Evolutionary conservation across 192 early-diverging fungal genomes (phyloP), one percentile per base, ranked within the genome.

Genomic region (Coemansia biformis): DNA sequence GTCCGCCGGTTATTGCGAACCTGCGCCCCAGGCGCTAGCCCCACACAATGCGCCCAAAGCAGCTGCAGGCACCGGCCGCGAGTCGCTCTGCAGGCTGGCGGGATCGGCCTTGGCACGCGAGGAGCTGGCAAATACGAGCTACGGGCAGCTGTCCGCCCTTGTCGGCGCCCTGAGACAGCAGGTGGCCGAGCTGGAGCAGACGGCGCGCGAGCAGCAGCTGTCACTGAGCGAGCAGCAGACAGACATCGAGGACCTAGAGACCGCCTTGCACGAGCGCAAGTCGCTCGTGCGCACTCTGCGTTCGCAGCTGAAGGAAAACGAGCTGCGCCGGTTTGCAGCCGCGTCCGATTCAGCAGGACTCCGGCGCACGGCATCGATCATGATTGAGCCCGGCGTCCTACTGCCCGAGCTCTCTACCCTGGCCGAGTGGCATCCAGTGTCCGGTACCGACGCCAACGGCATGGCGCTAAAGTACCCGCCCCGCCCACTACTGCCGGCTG

Each of bases 211-310:
- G 43, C 67, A 71, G 39, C 43, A 26, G 10, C n/a, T n/a, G n/a
- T n/a, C n/a, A n/a, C n/a, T 59, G 8, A 36, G 11, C 18, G 55
- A 63, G 43, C 67, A 71, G 39, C 43, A 26, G 10, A 1, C 51
- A 2, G 67, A 71, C 17, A 63, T 71, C 10, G 55, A 32, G 7
- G 67, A 71, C 18, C 34, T 71, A 10, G 57, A 63, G 30, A 17
- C 43, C 8, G 35, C 56, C 12, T 45, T 63, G 37, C 42, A 48
- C 19, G 67, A 71, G 40, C 37, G 56, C 32, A 57, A 45, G 23
- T 21, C 38, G 4, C 32, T 39, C 41, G 50, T 61, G 3, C 60
- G 56, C 2, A n/a, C 23, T 28, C 55, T 71, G 33, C 67, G 67
- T 43, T 59, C 38, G 31, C 51, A 62, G 39, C 43, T 63, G 18